Percentiles rank a stretch among this genome's conserved stretches.
These are phyloP conservation scores for Sphaerulina vaccinii DNA, from an alignment of 2,329 filamentous ascomycete species.

Conservation along the genomic window DNA sequence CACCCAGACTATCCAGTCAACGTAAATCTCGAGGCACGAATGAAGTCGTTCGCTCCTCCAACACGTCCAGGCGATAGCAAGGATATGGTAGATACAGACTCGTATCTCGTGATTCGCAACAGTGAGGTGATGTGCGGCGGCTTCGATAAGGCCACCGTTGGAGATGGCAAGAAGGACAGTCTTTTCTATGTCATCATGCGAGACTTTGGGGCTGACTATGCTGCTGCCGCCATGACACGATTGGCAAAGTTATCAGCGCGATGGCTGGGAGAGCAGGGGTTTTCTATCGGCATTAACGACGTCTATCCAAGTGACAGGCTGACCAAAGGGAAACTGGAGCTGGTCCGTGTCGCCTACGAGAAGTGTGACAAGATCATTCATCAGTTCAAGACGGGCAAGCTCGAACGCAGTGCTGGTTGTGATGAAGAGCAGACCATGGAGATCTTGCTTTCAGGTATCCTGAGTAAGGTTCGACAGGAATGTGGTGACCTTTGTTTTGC, in stretches of 20 bases:
- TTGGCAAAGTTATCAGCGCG: slow-evolving; percentile 87
- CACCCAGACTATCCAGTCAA: slow-evolving; percentile 79
- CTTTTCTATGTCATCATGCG: slow-evolving; percentile 95
- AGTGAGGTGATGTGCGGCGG: slow-evolving; percentile 96
- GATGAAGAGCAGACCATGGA: slow-evolving; percentile 91
- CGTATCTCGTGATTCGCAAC: slow-evolving; percentile 89
- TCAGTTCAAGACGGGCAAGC: slow-evolving; percentile 73
- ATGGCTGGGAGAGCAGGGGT: slow-evolving; percentile 84
- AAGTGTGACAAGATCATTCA: slow-evolving; percentile 81
- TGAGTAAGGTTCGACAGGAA: slow-evolving; percentile 86
- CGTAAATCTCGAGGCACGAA: slow-evolving; percentile 91
- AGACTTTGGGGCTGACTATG: slow-evolving; percentile 88
- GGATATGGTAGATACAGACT: slow-evolving; percentile 72
- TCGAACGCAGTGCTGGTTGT: slow-evolving; percentile 84
- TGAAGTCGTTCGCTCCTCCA: slow-evolving; percentile 72
- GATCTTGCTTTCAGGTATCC: slow-evolving; percentile 83
- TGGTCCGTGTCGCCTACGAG: slow-evolving; percentile 75
- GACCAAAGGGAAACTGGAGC: slow-evolving; percentile 67
- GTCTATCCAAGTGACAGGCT: slow-evolving; percentile 79
- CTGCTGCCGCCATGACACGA: slow-evolving; percentile 89
- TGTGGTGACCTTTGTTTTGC: slow-evolving; percentile 89
- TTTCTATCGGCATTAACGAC: slow-evolving; percentile 94
- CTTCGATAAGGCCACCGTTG: slow-evolving; percentile 98
- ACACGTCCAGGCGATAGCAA: slow-evolving; percentile 63
- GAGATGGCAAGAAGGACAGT: slow-evolving; percentile 94